A percentile compares a stretch with the other conserved stretches of the same genome.
Evolutionary conservation across 495 filamentous ascomycete species (phyloP).

Genomic region (Astrothelium subdiscretum): DNA sequence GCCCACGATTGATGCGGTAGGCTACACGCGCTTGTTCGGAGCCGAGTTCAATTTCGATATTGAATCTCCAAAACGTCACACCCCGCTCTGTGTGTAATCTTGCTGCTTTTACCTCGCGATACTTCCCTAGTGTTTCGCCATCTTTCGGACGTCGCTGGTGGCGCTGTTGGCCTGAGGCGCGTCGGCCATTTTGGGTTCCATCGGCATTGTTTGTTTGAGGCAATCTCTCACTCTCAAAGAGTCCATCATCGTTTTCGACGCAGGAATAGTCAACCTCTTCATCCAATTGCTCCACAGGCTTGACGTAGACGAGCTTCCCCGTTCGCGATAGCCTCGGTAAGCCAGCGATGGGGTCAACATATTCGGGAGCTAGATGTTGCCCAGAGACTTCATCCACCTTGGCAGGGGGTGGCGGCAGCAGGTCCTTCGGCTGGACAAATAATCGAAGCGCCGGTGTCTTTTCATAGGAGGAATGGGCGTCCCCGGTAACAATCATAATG

Average conservation of each 20-base stretch:
- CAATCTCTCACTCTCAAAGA: slow-evolving; percentile 39
- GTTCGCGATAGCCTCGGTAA: slow-evolving; percentile 70
- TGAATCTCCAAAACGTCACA: slow-evolving; percentile 94
- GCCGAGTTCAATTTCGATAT: slow-evolving; percentile 77
- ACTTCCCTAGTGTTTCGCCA: slow-evolving; percentile 64
- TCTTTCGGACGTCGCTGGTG: slow-evolving; percentile 31
- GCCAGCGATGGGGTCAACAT: slow-evolving; percentile 81
- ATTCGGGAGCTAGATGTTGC: slow-evolving; percentile 58
- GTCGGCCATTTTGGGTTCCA: slow-evolving; percentile 5
- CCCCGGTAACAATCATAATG: slow-evolving; percentile 85
- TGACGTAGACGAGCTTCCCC: slow-evolving; percentile 70
- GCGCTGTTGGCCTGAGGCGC: slow-evolving; percentile 16
- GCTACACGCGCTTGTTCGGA: slow-evolving; percentile 71
- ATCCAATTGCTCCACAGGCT: slow-evolving; percentile 69
- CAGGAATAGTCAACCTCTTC: slow-evolving; percentile 61
- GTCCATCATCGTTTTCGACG: slow-evolving; percentile 65
- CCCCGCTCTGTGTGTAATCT: slow-evolving; percentile 76
- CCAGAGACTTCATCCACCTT: slow-evolving; percentile 51
- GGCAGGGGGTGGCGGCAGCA: slow-evolving; percentile 68
- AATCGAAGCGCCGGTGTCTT: slow-evolving; percentile 63
- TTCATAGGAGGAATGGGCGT: slow-evolving; percentile 71
- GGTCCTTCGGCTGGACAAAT: slow-evolving; percentile 75
- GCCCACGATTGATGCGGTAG: slow-evolving; percentile 88
- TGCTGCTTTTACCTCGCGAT: slow-evolving; percentile 67
- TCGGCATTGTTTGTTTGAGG: slow-evolving; percentile 1